A percentile compares a stretch with the other conserved stretches of the same genome.
Conservation (phyloP, 2,329 filamentous ascomycete species). For the Bisporella sp. region DNA sequence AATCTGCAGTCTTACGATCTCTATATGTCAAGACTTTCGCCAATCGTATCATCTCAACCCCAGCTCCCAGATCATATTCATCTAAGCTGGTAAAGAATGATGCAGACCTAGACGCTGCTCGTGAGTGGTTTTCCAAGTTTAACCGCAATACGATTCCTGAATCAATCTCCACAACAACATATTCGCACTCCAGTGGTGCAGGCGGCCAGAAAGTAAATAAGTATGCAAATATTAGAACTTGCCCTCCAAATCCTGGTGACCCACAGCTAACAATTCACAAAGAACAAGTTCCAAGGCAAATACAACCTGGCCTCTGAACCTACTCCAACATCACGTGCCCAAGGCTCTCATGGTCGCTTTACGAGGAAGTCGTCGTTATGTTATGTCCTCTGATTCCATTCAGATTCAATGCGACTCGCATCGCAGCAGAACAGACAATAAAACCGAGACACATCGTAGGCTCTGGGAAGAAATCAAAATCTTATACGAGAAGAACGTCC, state of each 20-base stretch:
- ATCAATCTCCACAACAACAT: constrained; percentile 22
- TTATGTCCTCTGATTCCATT: constrained; percentile 21
- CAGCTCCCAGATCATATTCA: constrained; percentile 15
- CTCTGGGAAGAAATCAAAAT: constrained; percentile 21
- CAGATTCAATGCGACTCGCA: constrained; percentile 23
- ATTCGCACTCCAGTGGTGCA: constrained; percentile 20
- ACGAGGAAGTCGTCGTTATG: constrained; percentile 21
- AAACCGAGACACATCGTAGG: constrained; percentile 19
- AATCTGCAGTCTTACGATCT: constrained; percentile 5
- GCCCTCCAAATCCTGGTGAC: background rate
- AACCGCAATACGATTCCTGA: constrained; percentile 17
- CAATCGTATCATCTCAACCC: constrained; percentile 3
- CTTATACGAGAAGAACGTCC: constrained; percentile 22
- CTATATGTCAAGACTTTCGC: constrained; percentile 3
- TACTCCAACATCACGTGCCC: constrained; percentile 18
- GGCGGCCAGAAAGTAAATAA: constrained; percentile 31
- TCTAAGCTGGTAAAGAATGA: constrained; percentile 9
- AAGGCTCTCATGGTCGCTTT: constrained; percentile 21
- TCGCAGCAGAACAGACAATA: constrained; percentile 22
- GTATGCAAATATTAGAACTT: constrained; percentile 10
- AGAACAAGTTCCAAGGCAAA: constrained; percentile 28
- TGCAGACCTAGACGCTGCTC: constrained; percentile 20
- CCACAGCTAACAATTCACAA: constrained; percentile 1
- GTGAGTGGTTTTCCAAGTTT: constrained; percentile 24
- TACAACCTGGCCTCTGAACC: constrained; percentile 21